phyloP scores from a whole-genome alignment of 441 rosid species.

The Raphanus hybrid region DNA sequence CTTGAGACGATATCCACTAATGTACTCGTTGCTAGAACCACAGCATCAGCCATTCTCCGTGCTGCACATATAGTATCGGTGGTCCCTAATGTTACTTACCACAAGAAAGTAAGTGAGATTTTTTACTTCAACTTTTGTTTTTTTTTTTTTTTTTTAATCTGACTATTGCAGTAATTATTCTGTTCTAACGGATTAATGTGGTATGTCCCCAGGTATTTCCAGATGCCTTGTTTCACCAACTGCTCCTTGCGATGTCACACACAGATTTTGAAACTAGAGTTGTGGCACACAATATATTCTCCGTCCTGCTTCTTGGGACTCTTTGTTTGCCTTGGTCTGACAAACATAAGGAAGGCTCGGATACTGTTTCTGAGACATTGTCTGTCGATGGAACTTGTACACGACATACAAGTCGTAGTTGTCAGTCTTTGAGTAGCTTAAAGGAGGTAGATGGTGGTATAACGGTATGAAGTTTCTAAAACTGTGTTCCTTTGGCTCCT shows the following conservation, averaged over 20 bases:
- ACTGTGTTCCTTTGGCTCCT: not conserved
- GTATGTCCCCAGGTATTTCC: slow-evolving; percentile 79
- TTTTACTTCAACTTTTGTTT: slow-evolving; percentile 3
- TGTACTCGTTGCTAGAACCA: slow-evolving; percentile 66
- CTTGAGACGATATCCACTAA: slow-evolving; percentile 74
- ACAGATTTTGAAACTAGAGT: slow-evolving; percentile 83
- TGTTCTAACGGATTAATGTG: not conserved
- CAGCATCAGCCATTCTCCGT: slow-evolving; percentile 71
- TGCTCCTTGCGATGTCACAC: slow-evolving; percentile 82
- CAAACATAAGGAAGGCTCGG: slow-evolving; percentile 45
- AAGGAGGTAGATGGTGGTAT: slow-evolving; percentile 61
- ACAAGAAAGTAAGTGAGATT: slow-evolving; percentile 60
- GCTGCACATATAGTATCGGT: slow-evolving; percentile 67
- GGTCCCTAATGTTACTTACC: slow-evolving; percentile 77
- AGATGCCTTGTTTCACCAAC: slow-evolving; percentile 87
- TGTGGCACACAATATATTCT: slow-evolving; percentile 77
- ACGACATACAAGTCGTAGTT: slow-evolving; percentile 29
- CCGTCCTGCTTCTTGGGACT: slow-evolving; percentile 78
- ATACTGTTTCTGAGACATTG: too few species aligned
- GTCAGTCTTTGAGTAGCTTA: slow-evolving; percentile 58
- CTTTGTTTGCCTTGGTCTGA: slow-evolving; percentile 61
- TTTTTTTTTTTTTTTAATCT: not conserved
- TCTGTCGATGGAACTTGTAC: too few species aligned
- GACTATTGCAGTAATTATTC: not conserved
- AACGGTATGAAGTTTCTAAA: slow-evolving; percentile 50